Conservation (phyloP, 2,329 filamentous ascomycete species). For the Rugonectria rugulosa region DNA sequence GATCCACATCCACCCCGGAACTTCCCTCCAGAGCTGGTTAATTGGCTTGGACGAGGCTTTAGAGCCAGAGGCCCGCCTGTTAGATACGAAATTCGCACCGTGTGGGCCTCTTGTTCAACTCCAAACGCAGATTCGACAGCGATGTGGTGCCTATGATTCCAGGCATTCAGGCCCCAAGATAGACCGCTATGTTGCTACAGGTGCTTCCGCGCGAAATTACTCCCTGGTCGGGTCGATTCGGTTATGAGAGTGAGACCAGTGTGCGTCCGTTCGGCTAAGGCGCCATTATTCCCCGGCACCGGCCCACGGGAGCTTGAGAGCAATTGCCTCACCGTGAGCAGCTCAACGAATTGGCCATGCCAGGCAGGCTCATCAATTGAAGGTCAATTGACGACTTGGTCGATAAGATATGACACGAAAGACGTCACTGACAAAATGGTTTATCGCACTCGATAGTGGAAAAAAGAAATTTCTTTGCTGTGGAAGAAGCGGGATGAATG, state of each 20-base stretch:
- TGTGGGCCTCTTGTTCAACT: constrained; percentile 36
- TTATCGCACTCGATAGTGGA: constrained; percentile 21
- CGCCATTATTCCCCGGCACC: constrained; percentile 37
- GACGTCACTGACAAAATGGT: constrained; percentile 16
- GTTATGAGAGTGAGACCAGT: constrained; percentile 37
- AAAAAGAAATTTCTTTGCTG: constrained; percentile 41
- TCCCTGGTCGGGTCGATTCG: constrained; percentile 35
- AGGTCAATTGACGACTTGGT: constrained; percentile 32
- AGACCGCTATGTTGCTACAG: constrained; percentile 25
- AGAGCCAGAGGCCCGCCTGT: constrained; percentile 32
- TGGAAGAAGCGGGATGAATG: constrained; percentile 49
- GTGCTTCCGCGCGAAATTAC: constrained; percentile 18
- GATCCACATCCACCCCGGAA: constrained; percentile 30
- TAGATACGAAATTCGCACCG: constrained; percentile 42
- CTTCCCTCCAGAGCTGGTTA: constrained; percentile 18
- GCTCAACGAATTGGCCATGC: constrained; percentile 21
- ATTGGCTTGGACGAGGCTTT: constrained; percentile 33
- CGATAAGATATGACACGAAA: constrained; percentile 7
- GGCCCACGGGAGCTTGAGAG: constrained; percentile 41
- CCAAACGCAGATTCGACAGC: constrained; percentile 25
- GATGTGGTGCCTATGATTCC: constrained; percentile 37
- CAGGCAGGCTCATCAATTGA: constrained; percentile 26
- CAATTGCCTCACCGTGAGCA: constrained; percentile 39
- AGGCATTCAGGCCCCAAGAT: constrained; percentile 34
- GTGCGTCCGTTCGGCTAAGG: constrained; percentile 35